These are phyloP conservation scores for Flaveria robusta DNA, from an alignment of 129 eudicot genomes.

Conservation along the genomic window DNA sequence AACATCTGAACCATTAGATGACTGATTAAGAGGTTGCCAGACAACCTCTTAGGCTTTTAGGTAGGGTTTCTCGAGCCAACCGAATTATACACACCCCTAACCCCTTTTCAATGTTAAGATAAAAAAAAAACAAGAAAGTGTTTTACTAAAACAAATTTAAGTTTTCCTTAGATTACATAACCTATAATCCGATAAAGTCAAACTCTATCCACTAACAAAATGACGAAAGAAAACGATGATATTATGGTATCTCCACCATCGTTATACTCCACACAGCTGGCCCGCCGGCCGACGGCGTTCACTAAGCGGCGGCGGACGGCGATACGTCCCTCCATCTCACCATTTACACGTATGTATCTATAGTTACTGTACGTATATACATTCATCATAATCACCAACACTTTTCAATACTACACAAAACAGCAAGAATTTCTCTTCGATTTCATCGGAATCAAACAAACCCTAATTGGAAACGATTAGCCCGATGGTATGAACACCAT, in stretches of 20 bases:
- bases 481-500: constrained; percentile 19
- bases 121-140: no score
- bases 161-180: not conserved
- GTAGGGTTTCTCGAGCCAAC: no score
- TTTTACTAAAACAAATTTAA: no score
- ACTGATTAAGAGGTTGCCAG: no score
- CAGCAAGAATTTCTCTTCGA: constrained; percentile 18
- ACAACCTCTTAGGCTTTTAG: no score
- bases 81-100: no score
- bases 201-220: not conserved
- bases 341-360: not conserved
- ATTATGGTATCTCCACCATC: constrained; percentile 4
- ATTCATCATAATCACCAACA: not conserved
- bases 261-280: constrained; percentile 14
- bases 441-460: constrained; percentile 36
- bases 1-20: no score
- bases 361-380: no score
- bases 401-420: not conserved
- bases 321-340: constrained; percentile 12
- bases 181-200: not conserved
- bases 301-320: constrained; percentile 30
- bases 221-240: constrained; percentile 19
- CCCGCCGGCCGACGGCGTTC: constrained; percentile 36
- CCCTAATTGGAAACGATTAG: constrained; percentile 22
- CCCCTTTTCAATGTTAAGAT: no score